Conservation (phyloP, 768 basidiomycete genomes). For the Daedaleopsis sinensis region DNA sequence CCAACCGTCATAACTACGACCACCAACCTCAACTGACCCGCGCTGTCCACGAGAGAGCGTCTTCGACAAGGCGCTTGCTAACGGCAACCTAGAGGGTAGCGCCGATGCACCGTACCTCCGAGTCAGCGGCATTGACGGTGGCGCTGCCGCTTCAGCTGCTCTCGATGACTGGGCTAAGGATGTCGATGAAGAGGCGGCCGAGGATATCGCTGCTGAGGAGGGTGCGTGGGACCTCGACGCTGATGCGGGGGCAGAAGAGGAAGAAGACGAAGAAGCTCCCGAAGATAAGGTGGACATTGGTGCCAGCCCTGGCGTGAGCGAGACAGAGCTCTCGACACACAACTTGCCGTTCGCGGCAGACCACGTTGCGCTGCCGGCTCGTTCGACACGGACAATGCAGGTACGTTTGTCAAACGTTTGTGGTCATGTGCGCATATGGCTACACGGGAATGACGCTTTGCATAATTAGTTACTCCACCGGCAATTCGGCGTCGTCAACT, state of each 20-base stretch:
- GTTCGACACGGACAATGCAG: conserved; percentile 98
- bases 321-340: conserved; percentile 89
- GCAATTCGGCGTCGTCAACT: conserved; percentile 92
- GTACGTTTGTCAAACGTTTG: conserved; percentile 50
- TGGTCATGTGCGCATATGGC: no score
- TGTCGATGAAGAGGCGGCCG: conserved; percentile 71
- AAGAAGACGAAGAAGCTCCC: conserved; percentile 46
- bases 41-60: conserved; percentile 84
- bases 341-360: conserved; percentile 95
- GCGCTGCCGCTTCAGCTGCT: conserved; percentile 62
- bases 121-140: conserved; percentile 72
- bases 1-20: conserved; percentile 81
- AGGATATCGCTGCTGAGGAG: conserved; percentile 71
- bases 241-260: conserved; percentile 64
- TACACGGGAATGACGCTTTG: not conserved
- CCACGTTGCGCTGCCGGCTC: conserved; percentile 94
- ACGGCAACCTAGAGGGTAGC: conserved; percentile 72
- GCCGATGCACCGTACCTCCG: conserved; percentile 64
- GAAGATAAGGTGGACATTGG: conserved; percentile 65
- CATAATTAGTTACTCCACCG: conserved; percentile 80
- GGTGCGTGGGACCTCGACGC: conserved; percentile 90
- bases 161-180: conserved; percentile 88
- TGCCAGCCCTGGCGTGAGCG: conserved; percentile 81
- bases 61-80: conserved; percentile 94
- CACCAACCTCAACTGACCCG: conserved; percentile 82